Evolutionary conservation across 2,329 filamentous ascomycete species (phyloP).

Genomic region (Nothophoma quercina): DNA sequence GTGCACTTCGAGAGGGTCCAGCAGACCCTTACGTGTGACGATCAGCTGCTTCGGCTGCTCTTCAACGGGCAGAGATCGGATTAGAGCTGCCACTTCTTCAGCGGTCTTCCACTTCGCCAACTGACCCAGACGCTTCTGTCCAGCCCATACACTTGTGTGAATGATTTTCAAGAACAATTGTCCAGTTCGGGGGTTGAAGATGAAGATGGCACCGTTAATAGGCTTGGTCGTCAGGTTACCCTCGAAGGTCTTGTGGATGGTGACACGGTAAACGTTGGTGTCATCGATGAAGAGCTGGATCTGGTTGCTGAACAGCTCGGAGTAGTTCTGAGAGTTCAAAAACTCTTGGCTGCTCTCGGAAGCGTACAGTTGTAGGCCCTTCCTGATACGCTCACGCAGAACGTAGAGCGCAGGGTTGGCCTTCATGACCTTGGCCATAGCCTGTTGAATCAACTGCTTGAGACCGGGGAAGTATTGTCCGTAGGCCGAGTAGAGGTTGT

Average conservation of each 20-base stretch:
- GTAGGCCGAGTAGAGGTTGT: slow-evolving; percentile 98
- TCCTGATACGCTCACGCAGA: slow-evolving; percentile 94
- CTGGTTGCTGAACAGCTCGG: slow-evolving; percentile 98
- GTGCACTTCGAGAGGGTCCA: slow-evolving; percentile 97
- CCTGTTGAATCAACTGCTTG: slow-evolving; percentile 94
- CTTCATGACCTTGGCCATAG: slow-evolving; percentile 99
- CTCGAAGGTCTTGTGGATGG: slow-evolving; percentile 99
- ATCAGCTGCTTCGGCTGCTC: slow-evolving; percentile 99
- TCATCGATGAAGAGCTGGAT: slow-evolving; percentile 99
- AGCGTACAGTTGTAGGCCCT: slow-evolving; percentile 96
- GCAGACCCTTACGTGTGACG: slow-evolving; percentile 93
- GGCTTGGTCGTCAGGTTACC: slow-evolving; percentile 99
- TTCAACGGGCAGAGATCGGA: slow-evolving; percentile 93
- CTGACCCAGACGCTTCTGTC: slow-evolving; percentile 98
- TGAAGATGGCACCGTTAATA: slow-evolving; percentile 99
- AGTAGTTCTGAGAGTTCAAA: slow-evolving; percentile 99
- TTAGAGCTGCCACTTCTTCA: slow-evolving; percentile 97
- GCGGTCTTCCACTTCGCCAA: slow-evolving; percentile 99
- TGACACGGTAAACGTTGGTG: slow-evolving; percentile 98
- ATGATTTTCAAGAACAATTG: slow-evolving; percentile 99
- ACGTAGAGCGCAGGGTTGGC: slow-evolving; percentile 97
- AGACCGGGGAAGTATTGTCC: slow-evolving; percentile 98
- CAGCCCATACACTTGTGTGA: slow-evolving; percentile 98
- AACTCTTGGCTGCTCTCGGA: slow-evolving; percentile 99
- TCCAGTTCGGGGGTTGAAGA: slow-evolving; percentile 98